Base-by-base conservation (phyloP, 768 basidiomycete species). In the Russula foetens region DNA sequence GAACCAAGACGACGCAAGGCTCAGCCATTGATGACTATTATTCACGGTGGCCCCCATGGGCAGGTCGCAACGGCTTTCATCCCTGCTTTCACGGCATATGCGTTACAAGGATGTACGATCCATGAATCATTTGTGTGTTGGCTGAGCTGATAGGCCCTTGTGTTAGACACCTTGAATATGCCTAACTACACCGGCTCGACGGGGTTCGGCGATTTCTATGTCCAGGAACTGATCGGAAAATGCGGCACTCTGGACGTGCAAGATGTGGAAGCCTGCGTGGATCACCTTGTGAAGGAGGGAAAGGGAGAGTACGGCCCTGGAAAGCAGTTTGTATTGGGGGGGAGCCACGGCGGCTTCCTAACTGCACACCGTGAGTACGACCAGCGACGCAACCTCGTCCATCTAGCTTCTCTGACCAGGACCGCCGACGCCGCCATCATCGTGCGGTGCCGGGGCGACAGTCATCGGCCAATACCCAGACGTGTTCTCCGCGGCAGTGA, bases 101-200 rank as follows among this genome's bases (percentile, higher is more conserved):
- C 65, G 12, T 43, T 66, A 6, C 64, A 64, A 38, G 69, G 69
- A 44, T 70, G 69, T 71, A 66, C 39, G 63, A 21, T 15, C 33
- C 50, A 24, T 59, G 44, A 26, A n/a, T 38, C 26, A 44, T 15
- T 35, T 11, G 5, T n/a, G 35, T 28, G 19, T 19, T 21, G 15
- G 5, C 28, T 8, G n/a, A 41, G 7, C 38, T 48, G 12, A 58
- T 8, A 24, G 24, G 15, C n/a, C 19, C n/a, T 38, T 11, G 53
- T 61, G 14, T 33, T 9, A 63, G 72, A 66, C 54, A 65, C 63
- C 2, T 33, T 73, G 41, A 69, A 66, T 17, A 14, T 69, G 14
- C 67, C 71, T 23, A 74, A 74, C 56, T 75, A 75, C 58, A 69
- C 71, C 0, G 74, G 74, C 9, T 72, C 71, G 1, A 63, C 68